Evolutionary conservation across 345 rosid genomes (phyloP).

Genomic region (Populus tremula): DNA sequence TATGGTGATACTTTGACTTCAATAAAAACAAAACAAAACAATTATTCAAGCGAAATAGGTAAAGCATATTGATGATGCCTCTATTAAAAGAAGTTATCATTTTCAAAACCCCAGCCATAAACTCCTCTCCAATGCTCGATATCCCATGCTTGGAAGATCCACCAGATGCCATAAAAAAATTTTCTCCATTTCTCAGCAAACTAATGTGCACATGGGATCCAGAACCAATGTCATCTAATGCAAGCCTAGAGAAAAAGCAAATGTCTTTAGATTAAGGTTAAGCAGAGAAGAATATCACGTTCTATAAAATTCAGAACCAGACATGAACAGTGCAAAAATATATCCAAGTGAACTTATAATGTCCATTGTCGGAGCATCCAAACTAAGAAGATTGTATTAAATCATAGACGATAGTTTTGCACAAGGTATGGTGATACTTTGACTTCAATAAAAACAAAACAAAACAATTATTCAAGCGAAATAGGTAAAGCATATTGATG

Average conservation of each 20-base stretch:
- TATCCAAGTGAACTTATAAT: background rate
- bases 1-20: too few species aligned
- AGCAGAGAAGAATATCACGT: background rate
- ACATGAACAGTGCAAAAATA: background rate
- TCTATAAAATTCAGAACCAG: background rate
- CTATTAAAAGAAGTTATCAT: background rate
- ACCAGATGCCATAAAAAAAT: constrained; percentile 70
- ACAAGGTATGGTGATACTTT: background rate
- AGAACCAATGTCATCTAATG: constrained; percentile 78
- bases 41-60: background rate
- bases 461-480: background rate
- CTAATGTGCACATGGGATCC: constrained; percentile 96
- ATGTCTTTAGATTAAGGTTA: background rate
- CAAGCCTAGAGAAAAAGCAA: constrained; percentile 51
- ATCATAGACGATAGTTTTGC: background rate
- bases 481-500: background rate
- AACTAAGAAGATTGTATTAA: background rate
- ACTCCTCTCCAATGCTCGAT: constrained; percentile 63
- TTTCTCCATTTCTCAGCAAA: constrained; percentile 71
- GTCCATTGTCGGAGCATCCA: background rate
- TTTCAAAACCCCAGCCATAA: constrained; percentile 67
- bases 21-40: background rate
- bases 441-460: background rate
- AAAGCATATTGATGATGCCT: background rate
- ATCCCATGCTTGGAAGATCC: constrained; percentile 67